Evolutionary conservation across 2,329 filamentous ascomycete species (phyloP).

Genomic region (Fusarium brachygibbosum): DNA sequence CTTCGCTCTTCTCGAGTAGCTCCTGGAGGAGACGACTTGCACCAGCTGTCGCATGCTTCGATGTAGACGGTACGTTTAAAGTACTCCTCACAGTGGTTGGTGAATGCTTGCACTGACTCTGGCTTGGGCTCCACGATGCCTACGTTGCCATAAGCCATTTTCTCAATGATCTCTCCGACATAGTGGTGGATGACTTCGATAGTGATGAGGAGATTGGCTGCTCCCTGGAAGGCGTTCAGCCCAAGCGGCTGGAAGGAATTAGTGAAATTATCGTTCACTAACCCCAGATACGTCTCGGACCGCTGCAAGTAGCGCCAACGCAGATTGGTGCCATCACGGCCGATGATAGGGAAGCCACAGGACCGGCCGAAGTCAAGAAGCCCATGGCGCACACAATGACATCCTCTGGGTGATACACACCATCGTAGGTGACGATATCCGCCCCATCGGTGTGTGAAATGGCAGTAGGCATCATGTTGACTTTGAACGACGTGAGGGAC

Average conservation of each 20-base stretch:
- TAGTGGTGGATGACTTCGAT: slow-evolving; percentile 21
- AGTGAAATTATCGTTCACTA: neutral
- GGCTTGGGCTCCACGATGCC: slow-evolving; percentile 14
- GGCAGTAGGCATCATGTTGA: neutral
- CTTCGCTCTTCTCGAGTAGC: neutral
- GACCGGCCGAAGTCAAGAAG: neutral
- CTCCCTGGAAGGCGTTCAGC: slow-evolving; percentile 11
- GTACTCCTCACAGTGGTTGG: slow-evolving; percentile 21
- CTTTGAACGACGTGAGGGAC: neutral
- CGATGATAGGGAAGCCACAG: neutral
- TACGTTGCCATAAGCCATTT: slow-evolving; percentile 11
- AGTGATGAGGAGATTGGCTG: slow-evolving; percentile 16
- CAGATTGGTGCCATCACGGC: neutral
- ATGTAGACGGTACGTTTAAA: slow-evolving; percentile 23
- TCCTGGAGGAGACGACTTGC: slow-evolving; percentile 2
- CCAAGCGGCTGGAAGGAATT: neutral
- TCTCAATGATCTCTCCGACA: slow-evolving; percentile 11
- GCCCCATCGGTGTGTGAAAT: neutral
- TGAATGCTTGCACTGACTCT: slow-evolving; percentile 18
- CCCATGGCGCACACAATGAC: neutral
- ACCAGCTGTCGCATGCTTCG: slow-evolving; percentile 19
- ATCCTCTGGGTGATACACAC: neutral
- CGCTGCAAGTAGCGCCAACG: neutral
- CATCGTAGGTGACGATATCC: neutral
- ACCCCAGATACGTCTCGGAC: neutral